Conservation (phyloP, 2,329 filamentous ascomycete genomes). For the Aspergillus hiratsukae region DNA sequence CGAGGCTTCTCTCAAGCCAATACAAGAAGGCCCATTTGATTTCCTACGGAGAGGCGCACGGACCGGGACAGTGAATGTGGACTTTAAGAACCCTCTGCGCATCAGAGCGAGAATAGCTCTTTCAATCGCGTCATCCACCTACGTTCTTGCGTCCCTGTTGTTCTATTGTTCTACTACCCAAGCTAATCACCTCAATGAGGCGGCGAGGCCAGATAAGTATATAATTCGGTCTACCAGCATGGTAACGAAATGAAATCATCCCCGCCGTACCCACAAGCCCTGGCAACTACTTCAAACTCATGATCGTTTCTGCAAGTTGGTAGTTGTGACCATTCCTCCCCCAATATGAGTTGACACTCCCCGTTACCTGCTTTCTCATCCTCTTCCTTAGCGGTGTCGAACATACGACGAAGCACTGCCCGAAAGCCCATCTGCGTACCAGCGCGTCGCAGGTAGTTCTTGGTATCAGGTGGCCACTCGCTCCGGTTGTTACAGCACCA, state of each 20-base stretch:
- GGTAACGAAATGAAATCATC: conserved; percentile 6
- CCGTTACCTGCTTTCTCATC: conserved; percentile 28
- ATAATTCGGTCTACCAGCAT: conserved; percentile 2
- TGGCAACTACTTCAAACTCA: conserved; percentile 32
- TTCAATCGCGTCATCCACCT: too few relatives aligned
- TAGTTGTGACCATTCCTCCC: conserved; percentile 17
- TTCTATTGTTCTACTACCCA: too few relatives aligned
- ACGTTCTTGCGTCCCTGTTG: too few relatives aligned
- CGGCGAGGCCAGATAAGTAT: too few relatives aligned
- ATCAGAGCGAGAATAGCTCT: too few relatives aligned
- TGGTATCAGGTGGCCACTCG: conserved; percentile 27
- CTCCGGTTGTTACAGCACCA: conserved; percentile 13
- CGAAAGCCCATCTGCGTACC: conserved; percentile 22
- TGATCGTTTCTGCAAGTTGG: conserved; percentile 34
- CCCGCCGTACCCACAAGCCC: conserved; percentile 19
- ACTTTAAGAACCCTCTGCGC: too few relatives aligned
- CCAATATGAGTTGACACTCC: conserved; percentile 12
- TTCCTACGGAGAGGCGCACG: too few relatives aligned
- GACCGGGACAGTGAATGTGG: too few relatives aligned
- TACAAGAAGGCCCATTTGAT: too few relatives aligned
- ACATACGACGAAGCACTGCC: conserved; percentile 21
- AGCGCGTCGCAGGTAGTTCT: conserved; percentile 26
- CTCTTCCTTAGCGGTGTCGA: conserved; percentile 22
- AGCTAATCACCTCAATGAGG: too few relatives aligned
- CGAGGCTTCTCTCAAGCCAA: too few relatives aligned